Conservation (phyloP, 2,329 filamentous ascomycete species). For the Colletotrichum australisinense region DNA sequence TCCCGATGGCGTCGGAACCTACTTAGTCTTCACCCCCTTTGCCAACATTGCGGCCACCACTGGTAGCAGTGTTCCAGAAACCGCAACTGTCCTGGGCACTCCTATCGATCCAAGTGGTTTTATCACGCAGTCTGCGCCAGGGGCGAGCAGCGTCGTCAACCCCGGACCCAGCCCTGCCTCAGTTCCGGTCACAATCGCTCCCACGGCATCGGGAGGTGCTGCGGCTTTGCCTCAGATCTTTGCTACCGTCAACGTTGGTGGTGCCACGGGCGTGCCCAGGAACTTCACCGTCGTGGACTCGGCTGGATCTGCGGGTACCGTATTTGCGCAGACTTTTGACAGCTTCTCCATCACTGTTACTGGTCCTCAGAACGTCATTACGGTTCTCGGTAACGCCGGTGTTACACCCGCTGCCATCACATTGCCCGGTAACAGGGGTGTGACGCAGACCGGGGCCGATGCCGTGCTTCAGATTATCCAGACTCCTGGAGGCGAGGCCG, state of each 20-base stretch:
- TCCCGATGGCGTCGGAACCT: conserved; percentile 21
- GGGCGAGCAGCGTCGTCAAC: neutral
- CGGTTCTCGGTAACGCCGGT: conserved; percentile 23
- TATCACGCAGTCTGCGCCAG: conserved; percentile 6
- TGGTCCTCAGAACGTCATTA: conserved; percentile 19
- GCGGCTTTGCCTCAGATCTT: neutral
- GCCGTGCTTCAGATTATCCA: conserved; percentile 24
- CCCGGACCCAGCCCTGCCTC: conserved; percentile 16
- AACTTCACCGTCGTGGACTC: conserved; percentile 22
- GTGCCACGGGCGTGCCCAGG: conserved; percentile 23
- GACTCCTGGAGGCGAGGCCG: conserved; percentile 8
- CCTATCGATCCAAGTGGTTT: conserved; percentile 16
- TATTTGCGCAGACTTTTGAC: conserved; percentile 26
- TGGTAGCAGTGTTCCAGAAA: neutral
- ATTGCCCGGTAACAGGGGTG: neutral
- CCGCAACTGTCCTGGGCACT: conserved; percentile 8
- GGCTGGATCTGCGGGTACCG: conserved; percentile 8
- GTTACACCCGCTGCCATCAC: conserved; percentile 15
- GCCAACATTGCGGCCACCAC: neutral
- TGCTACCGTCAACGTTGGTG: conserved; percentile 19
- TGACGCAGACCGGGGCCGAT: neutral
- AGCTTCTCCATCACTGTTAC: conserved; percentile 22
- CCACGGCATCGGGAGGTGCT: neutral
- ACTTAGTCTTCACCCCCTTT: conserved; percentile 27
- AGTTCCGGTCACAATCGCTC: conserved; percentile 7